Conservation (phyloP, 2,329 filamentous ascomycete species). For the Raffaelea albimanens region DNA sequence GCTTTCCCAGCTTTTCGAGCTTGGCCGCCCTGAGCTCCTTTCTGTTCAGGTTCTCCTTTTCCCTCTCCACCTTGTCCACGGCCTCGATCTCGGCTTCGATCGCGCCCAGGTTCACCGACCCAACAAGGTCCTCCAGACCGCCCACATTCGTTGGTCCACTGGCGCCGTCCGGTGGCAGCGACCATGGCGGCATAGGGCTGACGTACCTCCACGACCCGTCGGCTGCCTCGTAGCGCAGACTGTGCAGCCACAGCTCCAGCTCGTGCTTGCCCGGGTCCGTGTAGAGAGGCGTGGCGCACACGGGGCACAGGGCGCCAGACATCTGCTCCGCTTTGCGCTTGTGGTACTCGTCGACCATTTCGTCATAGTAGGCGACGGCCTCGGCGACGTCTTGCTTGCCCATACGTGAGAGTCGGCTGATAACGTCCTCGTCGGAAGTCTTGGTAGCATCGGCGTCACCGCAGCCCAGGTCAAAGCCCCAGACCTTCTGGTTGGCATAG, state of each 20-base stretch:
- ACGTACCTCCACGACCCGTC: slow-evolving; percentile 80
- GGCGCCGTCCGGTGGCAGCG: slow-evolving; percentile 64
- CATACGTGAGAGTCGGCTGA: slow-evolving; percentile 77
- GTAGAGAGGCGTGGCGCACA: slow-evolving; percentile 83
- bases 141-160: slow-evolving; percentile 63
- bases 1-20: no score
- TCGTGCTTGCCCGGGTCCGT: slow-evolving; percentile 87
- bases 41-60: background rate
- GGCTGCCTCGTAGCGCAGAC: slow-evolving; percentile 76
- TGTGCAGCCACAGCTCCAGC: slow-evolving; percentile 88
- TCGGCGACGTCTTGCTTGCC: slow-evolving; percentile 89
- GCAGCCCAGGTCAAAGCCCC: slow-evolving; percentile 68
- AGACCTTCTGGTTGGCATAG: slow-evolving; percentile 89
- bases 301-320: slow-evolving; percentile 70
- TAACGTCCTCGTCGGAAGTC: slow-evolving; percentile 81
- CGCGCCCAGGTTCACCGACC: slow-evolving; percentile 29
- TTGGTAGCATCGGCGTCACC: slow-evolving; percentile 54
- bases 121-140: slow-evolving; percentile 48
- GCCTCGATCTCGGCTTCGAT: slow-evolving; percentile 6
- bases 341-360: slow-evolving; percentile 85
- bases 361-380: slow-evolving; percentile 86
- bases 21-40: background rate
- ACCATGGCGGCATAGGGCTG: slow-evolving; percentile 79
- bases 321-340: slow-evolving; percentile 88
- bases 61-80: background rate